Conservation (phyloP, 257 asterid species). For the Sherardia arvensis region DNA sequence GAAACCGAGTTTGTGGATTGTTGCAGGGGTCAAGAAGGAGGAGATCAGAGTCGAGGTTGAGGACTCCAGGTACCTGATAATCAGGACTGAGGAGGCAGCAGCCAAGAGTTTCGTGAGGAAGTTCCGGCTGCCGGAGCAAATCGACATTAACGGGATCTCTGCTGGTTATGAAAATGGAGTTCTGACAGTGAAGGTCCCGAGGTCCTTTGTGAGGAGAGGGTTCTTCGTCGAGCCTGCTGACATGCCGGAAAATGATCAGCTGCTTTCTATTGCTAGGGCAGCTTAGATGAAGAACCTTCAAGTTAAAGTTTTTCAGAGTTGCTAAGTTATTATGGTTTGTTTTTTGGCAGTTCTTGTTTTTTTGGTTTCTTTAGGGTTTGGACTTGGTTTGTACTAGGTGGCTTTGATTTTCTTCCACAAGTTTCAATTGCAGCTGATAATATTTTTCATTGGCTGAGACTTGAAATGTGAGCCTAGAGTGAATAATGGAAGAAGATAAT, state of each 20-base stretch:
- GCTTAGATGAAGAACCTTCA: conserved; percentile 28
- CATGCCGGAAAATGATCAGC: conserved; percentile 15
- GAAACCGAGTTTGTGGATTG: background rate
- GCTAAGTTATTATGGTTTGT: background rate
- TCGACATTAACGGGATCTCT: conserved; percentile 46
- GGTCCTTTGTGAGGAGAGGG: conserved; percentile 39
- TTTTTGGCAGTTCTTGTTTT: background rate
- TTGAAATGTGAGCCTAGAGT: background rate
- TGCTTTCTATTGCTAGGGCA: conserved; percentile 49
- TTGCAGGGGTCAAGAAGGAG: conserved; percentile 58
- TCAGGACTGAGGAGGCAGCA: conserved; percentile 41
- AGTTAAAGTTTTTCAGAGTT: too few relatives aligned
- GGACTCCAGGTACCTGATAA: conserved; percentile 51
- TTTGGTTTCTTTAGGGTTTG: background rate
- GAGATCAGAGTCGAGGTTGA: conserved; percentile 63
- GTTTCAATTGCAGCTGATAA: background rate
- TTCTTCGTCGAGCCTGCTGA: conserved; percentile 35
- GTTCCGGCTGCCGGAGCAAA: conserved; percentile 54
- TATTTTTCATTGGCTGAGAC: background rate
- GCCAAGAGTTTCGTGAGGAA: conserved; percentile 42
- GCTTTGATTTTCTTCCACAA: background rate
- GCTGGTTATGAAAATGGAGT: conserved; percentile 59
- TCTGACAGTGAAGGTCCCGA: conserved; percentile 50
- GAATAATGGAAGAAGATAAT: background rate
- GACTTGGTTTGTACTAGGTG: background rate